Conservation (phyloP, 768 basidiomycete genomes). For the Lactarius tabidus region DNA sequence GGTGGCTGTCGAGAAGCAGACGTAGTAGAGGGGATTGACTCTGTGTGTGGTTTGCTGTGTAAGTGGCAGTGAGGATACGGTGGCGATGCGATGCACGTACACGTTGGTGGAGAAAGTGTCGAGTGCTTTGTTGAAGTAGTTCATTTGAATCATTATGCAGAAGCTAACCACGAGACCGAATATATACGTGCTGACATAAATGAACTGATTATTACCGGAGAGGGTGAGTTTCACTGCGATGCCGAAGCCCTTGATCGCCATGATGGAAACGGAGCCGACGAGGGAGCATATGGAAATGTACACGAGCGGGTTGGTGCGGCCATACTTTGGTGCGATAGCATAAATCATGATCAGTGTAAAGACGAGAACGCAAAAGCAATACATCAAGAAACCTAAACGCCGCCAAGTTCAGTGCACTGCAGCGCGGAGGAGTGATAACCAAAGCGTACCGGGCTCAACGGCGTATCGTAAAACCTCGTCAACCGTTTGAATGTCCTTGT, state of each 20-base stretch:
- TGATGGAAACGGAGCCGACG: slow-evolving; percentile 94
- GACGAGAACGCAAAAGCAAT: slow-evolving; percentile 80
- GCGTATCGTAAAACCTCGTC: slow-evolving; percentile 92
- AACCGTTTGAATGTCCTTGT: slow-evolving; percentile 88
- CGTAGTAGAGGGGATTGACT: slow-evolving; percentile 97
- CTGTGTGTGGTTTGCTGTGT: slow-evolving; percentile 38
- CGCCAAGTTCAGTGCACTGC: not conserved
- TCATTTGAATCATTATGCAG: slow-evolving; percentile 92
- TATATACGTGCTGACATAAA: slow-evolving; percentile 93
- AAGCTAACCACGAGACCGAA: slow-evolving; percentile 77
- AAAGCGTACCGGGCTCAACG: slow-evolving; percentile 78
- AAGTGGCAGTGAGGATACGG: not conserved
- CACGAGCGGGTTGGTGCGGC: slow-evolving; percentile 82
- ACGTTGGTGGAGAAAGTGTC: slow-evolving; percentile 97
- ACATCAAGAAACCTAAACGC: slow-evolving; percentile 77
- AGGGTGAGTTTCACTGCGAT: slow-evolving; percentile 94
- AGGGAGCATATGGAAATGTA: slow-evolving; percentile 97
- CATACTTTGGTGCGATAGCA: slow-evolving; percentile 76
- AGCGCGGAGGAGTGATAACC: not conserved
- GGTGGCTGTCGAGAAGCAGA: slow-evolving; percentile 91
- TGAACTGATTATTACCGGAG: slow-evolving; percentile 91
- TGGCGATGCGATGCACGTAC: slow-evolving; percentile 49
- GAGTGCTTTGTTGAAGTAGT: slow-evolving; percentile 97
- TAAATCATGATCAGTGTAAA: slow-evolving; percentile 87
- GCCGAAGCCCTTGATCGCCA: slow-evolving; percentile 99